phyloP scores from a whole-genome alignment of 169 alveolate species.

The Plasmodium yoelii region DNA sequence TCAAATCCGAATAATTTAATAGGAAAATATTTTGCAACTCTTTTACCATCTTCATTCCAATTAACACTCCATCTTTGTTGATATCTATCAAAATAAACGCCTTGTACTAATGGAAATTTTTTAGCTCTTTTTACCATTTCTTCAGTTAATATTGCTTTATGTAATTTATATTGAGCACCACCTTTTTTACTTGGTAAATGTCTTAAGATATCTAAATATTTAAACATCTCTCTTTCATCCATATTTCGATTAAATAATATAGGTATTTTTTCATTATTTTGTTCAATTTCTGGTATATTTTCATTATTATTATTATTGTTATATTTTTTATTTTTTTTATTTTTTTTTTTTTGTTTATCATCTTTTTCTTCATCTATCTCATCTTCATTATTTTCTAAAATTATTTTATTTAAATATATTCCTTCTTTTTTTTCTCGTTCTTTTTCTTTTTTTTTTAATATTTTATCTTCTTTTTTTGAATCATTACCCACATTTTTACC shows the following conservation, averaged over 20 bases:
- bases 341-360: background rate
- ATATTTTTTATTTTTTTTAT: background rate
- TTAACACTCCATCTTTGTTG: constrained; percentile 87
- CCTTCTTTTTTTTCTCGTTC: constrained; percentile 19
- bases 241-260: constrained; percentile 45
- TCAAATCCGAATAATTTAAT: constrained; percentile 84
- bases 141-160: constrained; percentile 80
- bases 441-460: constrained; percentile 24
- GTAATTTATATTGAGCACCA: constrained; percentile 80
- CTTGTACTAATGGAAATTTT: constrained; percentile 82
- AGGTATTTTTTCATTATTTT: background rate
- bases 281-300: background rate
- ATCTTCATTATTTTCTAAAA: background rate
- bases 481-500: constrained; percentile 2
- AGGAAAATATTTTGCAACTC: constrained; percentile 86
- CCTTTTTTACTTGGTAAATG: constrained; percentile 76
- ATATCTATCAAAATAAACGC: constrained; percentile 83
- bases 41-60: constrained; percentile 84
- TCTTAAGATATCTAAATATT: constrained; percentile 54
- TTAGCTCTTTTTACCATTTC: constrained; percentile 82
- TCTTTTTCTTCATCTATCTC: background rate
- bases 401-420: background rate
- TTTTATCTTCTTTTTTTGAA: constrained; percentile 31
- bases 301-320: background rate
- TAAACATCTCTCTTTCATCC: constrained; percentile 76